phyloP scores from a whole-genome alignment of 345 rosid genomes.

The Brassica juncea region DNA sequence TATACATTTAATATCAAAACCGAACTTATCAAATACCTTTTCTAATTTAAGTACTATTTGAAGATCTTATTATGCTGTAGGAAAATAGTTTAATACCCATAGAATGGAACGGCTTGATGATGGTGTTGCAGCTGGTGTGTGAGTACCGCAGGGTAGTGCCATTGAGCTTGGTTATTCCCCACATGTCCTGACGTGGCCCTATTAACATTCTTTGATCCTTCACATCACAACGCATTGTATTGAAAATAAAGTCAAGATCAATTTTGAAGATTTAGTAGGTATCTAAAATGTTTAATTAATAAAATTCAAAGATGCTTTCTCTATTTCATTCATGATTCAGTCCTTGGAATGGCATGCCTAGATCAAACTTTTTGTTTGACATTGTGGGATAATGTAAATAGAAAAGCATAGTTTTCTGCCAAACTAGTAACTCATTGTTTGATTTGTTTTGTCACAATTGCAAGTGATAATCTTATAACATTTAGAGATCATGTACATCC shows the following conservation, averaged over 20 bases:
- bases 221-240: constrained; percentile 25
- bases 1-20: constrained; percentile 26
- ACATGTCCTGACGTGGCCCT: constrained; percentile 54
- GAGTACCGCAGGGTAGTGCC: constrained; percentile 73
- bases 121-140: constrained; percentile 25
- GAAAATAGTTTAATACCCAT: constrained; percentile 52
- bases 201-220: constrained; percentile 60
- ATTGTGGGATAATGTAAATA: background rate
- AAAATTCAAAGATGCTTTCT: background rate
- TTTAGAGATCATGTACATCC: background rate
- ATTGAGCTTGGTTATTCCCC: constrained; percentile 67
- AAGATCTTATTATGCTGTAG: background rate
- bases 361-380: background rate
- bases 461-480: background rate
- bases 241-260: background rate
- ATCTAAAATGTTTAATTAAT: background rate
- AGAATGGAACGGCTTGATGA: constrained; percentile 75
- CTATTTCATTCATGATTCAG: constrained; percentile 5
- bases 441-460: background rate
- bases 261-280: background rate
- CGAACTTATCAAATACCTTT: background rate
- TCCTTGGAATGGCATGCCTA: background rate
- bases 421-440: background rate
- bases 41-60: no score
- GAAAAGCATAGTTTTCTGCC: background rate